Base-by-base conservation (phyloP, 139 green algal species). In the Chlamydomonas incerta region DNA sequence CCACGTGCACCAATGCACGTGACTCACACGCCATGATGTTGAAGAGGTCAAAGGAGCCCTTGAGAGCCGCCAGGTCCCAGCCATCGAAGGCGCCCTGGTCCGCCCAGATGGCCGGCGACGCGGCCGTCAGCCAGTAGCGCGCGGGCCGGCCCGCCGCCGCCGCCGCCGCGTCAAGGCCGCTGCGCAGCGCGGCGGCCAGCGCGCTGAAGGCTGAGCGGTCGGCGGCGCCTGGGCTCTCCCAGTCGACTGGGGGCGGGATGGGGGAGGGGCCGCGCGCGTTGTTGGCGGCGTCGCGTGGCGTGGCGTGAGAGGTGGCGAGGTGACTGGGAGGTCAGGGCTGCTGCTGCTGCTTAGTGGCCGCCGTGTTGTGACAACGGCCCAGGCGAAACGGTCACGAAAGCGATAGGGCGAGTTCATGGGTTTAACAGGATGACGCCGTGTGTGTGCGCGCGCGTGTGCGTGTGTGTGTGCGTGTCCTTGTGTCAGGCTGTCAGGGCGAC, bases 11-110 rank as follows among this genome's bases (percentile, higher is more conserved):
- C n/a, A n/a, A n/a, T n/a, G n/a, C 13, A 11, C 46, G 15, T 13
- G 37, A 29, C 72, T 46, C 72, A 85, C 79, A 85, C 3, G 79
- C 58, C 79, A 85, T 85, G 79, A 85, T 75, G 67, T 85, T 85
- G 65, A 85, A 83, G 14, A 83, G 35, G 76, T 83, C 76, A 6
- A 83, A 5, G 37, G 37, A n/a, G 31, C 20, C 2, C 15, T 31
- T 33, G 17, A 83, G 62, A 0, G 63, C 76, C 18, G 76, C 4
- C 46, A 83, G 37, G 60, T 83, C n/a, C 41, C 28, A 83, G 24
- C 76, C 76, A 18, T 21, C 76, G 29, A 74, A 74, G 76, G 20
- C 33, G 17, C 24, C 62, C 0, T 29, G 15, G 8, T 47, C 23
- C 11, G 57, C 41, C n/a, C n/a, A n/a, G 46, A 83, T 52, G 62